Evolutionary conservation across 306 rosid species (phyloP), one percentile per base, ranked within the genome.

Genomic region (Lupinus albus): DNA sequence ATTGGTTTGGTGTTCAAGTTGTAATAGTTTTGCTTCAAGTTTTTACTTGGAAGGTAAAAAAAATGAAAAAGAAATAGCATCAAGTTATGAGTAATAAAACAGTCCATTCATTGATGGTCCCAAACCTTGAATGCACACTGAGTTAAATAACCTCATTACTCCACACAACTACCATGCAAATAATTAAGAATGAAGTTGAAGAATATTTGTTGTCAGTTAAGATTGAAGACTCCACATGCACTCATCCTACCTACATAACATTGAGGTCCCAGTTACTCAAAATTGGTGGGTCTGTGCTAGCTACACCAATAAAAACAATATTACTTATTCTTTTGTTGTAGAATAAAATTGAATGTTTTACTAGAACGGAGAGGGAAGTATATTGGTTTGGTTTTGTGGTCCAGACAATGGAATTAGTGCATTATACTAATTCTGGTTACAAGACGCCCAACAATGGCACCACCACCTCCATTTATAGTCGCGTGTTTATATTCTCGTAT

Each of bases 151-250:
- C 79, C 60, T 59, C 88, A 80, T 86, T 76, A 91, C 70, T 83
- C 51, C 94, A 61, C 72, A 65, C 97, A 91, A 77, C 97, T 20
- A 87, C 91, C 86, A 58, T 64, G 74, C 83, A 84, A 76, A 84
- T 81, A 75, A 25, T 84, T 50, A 59, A 74, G 59, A 69, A 30
- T n/a, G n/a, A n/a, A n/a, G n/a, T n/a, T n/a, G 0, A 54, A 68
- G 88, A 74, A 84, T 80, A 77, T 85, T 80, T 83, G 82, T 76
- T 84, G 76, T 68, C 69, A 81, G 76, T 58, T 68, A 21, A 51
- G 61, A 15, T 56, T 6, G 56, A 53, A 67, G 56, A 30, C 9
- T 39, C 32, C 81, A 73, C 67, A 68, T 70, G 76, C 73, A 38
- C 45, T 66, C 74, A 33, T 54, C 55, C 73, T 56, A 61, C 76